Evolutionary conservation across 805 yeast species (phyloP).

Genomic region (Suhomyces sp.): DNA sequence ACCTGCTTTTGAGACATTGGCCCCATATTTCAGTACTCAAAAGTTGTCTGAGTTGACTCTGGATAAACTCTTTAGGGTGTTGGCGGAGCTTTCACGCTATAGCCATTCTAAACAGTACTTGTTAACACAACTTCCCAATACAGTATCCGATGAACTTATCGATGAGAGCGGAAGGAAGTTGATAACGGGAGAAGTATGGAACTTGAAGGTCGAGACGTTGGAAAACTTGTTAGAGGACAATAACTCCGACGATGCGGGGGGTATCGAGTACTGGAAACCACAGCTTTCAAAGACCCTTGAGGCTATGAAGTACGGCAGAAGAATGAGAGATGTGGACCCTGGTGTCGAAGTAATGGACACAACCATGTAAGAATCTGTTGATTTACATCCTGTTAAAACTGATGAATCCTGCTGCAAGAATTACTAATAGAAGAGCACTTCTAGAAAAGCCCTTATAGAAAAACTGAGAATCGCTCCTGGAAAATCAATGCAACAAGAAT

Average conservation of each 20-base stretch:
- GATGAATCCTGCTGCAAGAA: too few species aligned
- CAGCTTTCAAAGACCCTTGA: slow-evolving; percentile 15
- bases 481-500: too few species aligned
- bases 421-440: too few species aligned
- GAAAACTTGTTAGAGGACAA: slow-evolving; percentile 19
- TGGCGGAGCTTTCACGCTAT: slow-evolving; percentile 19
- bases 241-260: not conserved
- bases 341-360: slow-evolving; percentile 26
- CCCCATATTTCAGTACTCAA: slow-evolving; percentile 7
- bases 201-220: slow-evolving; percentile 20
- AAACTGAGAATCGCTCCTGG: too few species aligned
- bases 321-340: slow-evolving; percentile 14
- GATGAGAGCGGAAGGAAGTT: slow-evolving; percentile 12
- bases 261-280: slow-evolving; percentile 22
- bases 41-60: slow-evolving; percentile 15
- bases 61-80: slow-evolving; percentile 21
- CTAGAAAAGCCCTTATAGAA: too few species aligned
- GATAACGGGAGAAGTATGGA: slow-evolving; percentile 22
- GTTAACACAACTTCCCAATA: slow-evolving; percentile 22
- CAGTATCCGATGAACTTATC: slow-evolving; percentile 21
- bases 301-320: slow-evolving; percentile 26
- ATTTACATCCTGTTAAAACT: too few species aligned
- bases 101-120: slow-evolving; percentile 19
- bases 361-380: slow-evolving; percentile 12
- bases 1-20: slow-evolving; percentile 14